Percentiles rank a stretch among this genome's conserved stretches.
These are phyloP conservation scores for Cercospora sp. DNA, from an alignment of 2,329 filamentous ascomycete genomes.

Conservation along the genomic window DNA sequence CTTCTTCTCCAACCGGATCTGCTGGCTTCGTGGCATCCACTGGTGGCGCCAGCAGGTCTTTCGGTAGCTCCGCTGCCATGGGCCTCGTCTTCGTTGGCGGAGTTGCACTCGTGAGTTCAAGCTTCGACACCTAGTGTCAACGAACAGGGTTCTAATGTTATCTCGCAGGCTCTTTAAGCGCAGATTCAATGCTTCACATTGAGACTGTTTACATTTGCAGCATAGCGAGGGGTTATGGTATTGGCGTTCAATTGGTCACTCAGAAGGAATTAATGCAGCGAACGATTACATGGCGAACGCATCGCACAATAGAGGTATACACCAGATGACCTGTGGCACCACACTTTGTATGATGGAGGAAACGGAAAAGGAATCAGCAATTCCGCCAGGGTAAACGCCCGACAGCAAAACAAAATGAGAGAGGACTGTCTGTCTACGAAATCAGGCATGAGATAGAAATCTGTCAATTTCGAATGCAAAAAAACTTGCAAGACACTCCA, in stretches of 20 bases:
- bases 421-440: not conserved
- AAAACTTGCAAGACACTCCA: no score
- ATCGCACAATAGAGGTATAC: not conserved
- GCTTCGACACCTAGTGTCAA: no score
- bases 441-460: no score
- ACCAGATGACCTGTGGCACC: not conserved
- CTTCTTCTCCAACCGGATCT: slow-evolving; percentile 8
- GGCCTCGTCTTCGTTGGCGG: slow-evolving; percentile 22
- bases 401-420: not conserved
- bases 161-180: not conserved
- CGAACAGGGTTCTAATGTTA: not conserved
- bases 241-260: not conserved
- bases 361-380: not conserved
- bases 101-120: slow-evolving; percentile 16
- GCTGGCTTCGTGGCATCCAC: slow-evolving; percentile 12
- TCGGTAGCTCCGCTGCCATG: slow-evolving; percentile 20
- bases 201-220: not conserved
- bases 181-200: not conserved
- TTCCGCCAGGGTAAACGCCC: not conserved
- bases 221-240: not conserved
- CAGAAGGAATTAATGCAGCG: not conserved
- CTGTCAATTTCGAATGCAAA: no score
- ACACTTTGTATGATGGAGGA: not conserved
- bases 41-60: slow-evolving; percentile 6
- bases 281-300: not conserved